These are phyloP conservation scores for Botrytis medusae DNA, from an alignment of 2,329 filamentous ascomycete genomes.

Conservation along the genomic window DNA sequence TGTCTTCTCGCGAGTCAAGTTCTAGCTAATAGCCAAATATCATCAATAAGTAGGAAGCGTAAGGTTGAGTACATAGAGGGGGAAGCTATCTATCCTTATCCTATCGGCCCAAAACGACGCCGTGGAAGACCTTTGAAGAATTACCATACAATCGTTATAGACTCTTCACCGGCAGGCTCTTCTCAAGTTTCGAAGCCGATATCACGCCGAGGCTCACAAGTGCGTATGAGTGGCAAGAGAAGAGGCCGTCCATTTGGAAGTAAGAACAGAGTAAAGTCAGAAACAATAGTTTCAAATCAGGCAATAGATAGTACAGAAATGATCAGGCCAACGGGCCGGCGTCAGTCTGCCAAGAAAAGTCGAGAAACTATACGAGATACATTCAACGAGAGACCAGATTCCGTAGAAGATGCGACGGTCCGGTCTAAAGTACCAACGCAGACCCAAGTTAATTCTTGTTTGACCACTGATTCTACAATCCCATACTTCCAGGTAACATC, in stretches of 20 bases:
- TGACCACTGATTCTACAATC: not conserved
- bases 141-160: not conserved
- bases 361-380: not conserved
- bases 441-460: too few species aligned
- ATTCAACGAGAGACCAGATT: not conserved
- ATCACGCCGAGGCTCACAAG: not conserved
- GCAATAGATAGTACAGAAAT: not conserved
- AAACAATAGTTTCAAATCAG: not conserved
- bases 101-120: constrained; percentile 10
- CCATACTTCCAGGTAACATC: not conserved
- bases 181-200: not conserved
- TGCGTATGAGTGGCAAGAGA: not conserved
- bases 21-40: not conserved
- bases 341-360: not conserved
- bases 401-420: not conserved
- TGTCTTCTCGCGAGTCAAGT: not conserved
- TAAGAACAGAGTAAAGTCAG: not conserved
- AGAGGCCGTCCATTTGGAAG: constrained; percentile 4
- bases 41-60: not conserved
- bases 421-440: not conserved
- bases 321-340: not conserved
- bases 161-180: not conserved
- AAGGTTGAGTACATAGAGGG: not conserved
- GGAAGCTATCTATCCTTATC: not conserved
- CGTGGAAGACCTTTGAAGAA: not conserved